Evolutionary conservation across 2,329 filamentous ascomycete species (phyloP).

Genomic region (Monosporascus sp.): DNA sequence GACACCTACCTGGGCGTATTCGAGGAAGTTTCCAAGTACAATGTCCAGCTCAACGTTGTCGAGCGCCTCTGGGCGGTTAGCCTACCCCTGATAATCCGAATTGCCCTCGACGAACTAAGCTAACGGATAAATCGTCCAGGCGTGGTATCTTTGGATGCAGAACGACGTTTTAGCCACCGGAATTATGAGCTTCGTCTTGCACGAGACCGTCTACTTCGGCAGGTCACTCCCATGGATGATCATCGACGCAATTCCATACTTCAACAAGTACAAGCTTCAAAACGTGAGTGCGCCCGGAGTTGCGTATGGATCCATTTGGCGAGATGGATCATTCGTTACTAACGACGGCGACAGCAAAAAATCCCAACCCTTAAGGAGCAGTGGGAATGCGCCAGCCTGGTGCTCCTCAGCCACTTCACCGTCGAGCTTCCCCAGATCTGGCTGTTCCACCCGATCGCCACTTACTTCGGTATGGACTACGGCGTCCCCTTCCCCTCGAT

Average conservation of each 20-base stretch:
- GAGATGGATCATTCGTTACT: slow-evolving; percentile 9
- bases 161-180: slow-evolving; percentile 96
- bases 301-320: background rate
- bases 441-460: slow-evolving; percentile 96
- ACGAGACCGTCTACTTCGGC: slow-evolving; percentile 93
- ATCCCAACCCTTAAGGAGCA: slow-evolving; percentile 90
- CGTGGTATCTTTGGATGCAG: slow-evolving; percentile 97
- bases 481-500: slow-evolving; percentile 82
- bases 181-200: slow-evolving; percentile 95
- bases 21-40: slow-evolving; percentile 63
- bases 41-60: slow-evolving; percentile 78
- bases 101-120: background rate
- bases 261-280: slow-evolving; percentile 94
- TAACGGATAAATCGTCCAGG: slow-evolving; percentile 33
- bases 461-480: slow-evolving; percentile 84
- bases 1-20: slow-evolving; percentile 53
- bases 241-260: slow-evolving; percentile 80
- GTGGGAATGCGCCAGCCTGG: slow-evolving; percentile 87
- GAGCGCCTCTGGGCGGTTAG: slow-evolving; percentile 85
- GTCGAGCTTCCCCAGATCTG: slow-evolving; percentile 98
- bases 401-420: slow-evolving; percentile 93
- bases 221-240: slow-evolving; percentile 87
- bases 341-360: slow-evolving; percentile 51
- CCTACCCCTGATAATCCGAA: slow-evolving; percentile 2
- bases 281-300: slow-evolving; percentile 48